Evolutionary conservation across 345 rosid species (phyloP).

Genomic region (Aquilaria sinensis): DNA sequence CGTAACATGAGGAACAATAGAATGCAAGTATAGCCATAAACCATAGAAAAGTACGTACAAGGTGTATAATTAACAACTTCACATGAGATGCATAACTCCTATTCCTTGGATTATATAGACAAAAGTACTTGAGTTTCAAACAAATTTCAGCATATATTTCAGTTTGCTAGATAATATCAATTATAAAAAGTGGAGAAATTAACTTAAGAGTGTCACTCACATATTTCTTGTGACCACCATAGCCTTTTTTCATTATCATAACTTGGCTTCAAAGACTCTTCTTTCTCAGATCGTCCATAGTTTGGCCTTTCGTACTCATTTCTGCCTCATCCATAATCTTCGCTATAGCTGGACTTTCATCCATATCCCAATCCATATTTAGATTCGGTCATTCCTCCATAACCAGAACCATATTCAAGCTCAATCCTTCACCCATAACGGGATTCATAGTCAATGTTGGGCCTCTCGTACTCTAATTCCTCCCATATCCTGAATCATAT

Average conservation of each 20-base stretch:
- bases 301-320: conserved; percentile 23
- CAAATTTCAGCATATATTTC: too few species aligned
- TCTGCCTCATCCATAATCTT: conserved; percentile 19
- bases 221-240: conserved; percentile 85
- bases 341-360: conserved; percentile 19
- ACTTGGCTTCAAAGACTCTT: conserved; percentile 28
- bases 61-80: too few species aligned
- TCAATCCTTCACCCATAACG: conserved; percentile 17
- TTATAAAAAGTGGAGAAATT: background rate
- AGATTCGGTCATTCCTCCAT: conserved; percentile 17
- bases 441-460: conserved; percentile 28
- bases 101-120: too few species aligned
- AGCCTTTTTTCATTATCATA: conserved; percentile 55
- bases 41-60: too few species aligned
- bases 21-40: too few species aligned
- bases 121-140: too few species aligned
- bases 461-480: conserved; percentile 26
- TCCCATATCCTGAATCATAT: conserved; percentile 35
- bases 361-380: conserved; percentile 30
- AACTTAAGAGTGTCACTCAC: conserved; percentile 30
- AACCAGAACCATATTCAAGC: conserved; percentile 19
- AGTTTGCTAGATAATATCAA: background rate
- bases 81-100: too few species aligned
- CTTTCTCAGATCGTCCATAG: conserved; percentile 35
- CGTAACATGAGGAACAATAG: background rate